These are phyloP conservation scores for Middelhovenomyces tepae DNA, from an alignment of 805 yeast species.

Conservation along the genomic window DNA sequence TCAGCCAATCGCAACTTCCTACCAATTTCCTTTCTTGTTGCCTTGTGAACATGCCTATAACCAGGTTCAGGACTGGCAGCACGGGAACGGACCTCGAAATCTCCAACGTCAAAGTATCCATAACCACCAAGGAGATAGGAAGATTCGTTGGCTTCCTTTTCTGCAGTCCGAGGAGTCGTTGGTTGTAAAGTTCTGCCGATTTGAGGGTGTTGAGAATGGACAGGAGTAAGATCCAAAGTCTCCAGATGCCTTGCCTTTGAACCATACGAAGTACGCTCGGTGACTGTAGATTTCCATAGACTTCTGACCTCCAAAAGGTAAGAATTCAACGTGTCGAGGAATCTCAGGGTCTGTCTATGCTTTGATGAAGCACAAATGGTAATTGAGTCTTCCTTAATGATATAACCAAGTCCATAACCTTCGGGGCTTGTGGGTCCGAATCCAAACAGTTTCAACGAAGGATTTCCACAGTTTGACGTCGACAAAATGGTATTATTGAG, in stretches of 20 bases:
- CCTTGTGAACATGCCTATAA: slow-evolving; percentile 29
- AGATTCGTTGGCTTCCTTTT: slow-evolving; percentile 22
- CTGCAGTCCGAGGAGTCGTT: slow-evolving; percentile 9
- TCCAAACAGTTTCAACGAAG: slow-evolving; percentile 77
- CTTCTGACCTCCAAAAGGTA: slow-evolving; percentile 51
- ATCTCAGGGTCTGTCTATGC: slow-evolving; percentile 78
- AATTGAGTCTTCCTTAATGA: slow-evolving; percentile 70
- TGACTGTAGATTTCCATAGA: slow-evolving; percentile 26
- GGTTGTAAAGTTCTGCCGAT: slow-evolving; percentile 14
- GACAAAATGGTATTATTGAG: slow-evolving; percentile 72
- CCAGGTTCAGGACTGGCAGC: slow-evolving; percentile 50
- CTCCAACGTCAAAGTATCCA: slow-evolving; percentile 73
- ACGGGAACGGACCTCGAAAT: slow-evolving; percentile 49
- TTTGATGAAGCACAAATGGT: slow-evolving; percentile 79
- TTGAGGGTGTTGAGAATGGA: slow-evolving; percentile 3
- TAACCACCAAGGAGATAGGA: slow-evolving; percentile 63
- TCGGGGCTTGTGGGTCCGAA: slow-evolving; percentile 86
- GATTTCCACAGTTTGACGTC: slow-evolving; percentile 88
- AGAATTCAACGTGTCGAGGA: slow-evolving; percentile 56
- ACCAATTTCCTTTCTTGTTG: slow-evolving; percentile 48
- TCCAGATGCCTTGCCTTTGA: slow-evolving; percentile 18
- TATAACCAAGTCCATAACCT: slow-evolving; percentile 91
- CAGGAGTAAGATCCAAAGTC: slow-evolving; percentile 6
- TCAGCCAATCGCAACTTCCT: slow-evolving; percentile 57
- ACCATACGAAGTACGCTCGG: slow-evolving; percentile 9